phyloP scores from a whole-genome alignment of 495 filamentous ascomycete species.

The Tricharina praecox region DNA sequence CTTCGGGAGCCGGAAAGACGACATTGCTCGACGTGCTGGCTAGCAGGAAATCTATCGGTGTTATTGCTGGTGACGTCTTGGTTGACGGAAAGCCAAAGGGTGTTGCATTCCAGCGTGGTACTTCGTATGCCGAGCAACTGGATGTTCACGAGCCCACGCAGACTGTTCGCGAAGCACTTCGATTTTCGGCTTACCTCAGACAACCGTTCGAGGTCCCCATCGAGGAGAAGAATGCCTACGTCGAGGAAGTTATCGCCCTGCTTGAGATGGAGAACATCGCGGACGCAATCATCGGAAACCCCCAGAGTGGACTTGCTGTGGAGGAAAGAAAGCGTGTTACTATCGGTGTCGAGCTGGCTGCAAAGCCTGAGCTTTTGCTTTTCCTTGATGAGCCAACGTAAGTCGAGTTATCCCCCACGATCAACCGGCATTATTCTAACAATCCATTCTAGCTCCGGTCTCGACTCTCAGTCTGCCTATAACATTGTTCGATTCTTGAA shows the following conservation, averaged over 20 bases:
- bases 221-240: conserved; percentile 67
- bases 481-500: conserved; percentile 61
- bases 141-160: conserved; percentile 64
- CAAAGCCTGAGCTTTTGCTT: conserved; percentile 73
- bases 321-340: conserved; percentile 81
- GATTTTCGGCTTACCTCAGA: conserved; percentile 66
- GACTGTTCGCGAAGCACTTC: conserved; percentile 69
- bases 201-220: conserved; percentile 53
- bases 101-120: conserved; percentile 60
- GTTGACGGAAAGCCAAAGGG: conserved; percentile 53
- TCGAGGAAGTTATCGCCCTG: conserved; percentile 79
- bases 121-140: conserved; percentile 66
- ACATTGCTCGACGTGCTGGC: conserved; percentile 68
- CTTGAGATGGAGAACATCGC: conserved; percentile 78
- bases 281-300: conserved; percentile 73
- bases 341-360: conserved; percentile 81
- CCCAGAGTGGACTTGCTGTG: conserved; percentile 80
- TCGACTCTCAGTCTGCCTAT: conserved; percentile 78
- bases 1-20: conserved; percentile 75
- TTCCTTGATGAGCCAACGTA: conserved; percentile 89
- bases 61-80: conserved; percentile 54
- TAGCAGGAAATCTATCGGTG: conserved; percentile 58
- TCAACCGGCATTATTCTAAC: too few species aligned
- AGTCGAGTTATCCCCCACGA: too few species aligned
- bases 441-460: too few species aligned